Evolutionary conservation across 306 rosid genomes (phyloP), one percentile per base, ranked within the genome.

Genomic region (Inga laurina): DNA sequence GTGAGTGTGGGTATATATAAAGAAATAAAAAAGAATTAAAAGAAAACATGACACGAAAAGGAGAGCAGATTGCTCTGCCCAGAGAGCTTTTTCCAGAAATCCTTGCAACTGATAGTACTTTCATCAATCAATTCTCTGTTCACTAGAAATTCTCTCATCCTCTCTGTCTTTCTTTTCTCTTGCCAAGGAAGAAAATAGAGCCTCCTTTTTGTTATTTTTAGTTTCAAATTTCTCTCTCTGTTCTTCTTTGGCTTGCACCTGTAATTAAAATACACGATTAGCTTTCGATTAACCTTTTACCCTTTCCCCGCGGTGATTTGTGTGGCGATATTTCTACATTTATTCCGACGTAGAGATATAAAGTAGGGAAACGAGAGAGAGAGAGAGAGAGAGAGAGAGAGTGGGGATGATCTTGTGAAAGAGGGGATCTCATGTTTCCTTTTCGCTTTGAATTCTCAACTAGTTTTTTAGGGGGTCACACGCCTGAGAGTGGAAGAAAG

Each of bases 391-490:
- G 8, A 32, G 34, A 76, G 52, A 82, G 16, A 84, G n/a, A 12
- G 51, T 12, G 83, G 64, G 75, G 78, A 61, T 83, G 75, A 86
- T 88, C 87, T 77, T 86, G 87, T 86, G 92, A 85, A 66, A 82
- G 61, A 83, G 77, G 82, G 90, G 91, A 88, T 89, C 91, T 79
- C 83, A 87, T 82, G 72, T 88, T 69, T 87, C 89, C 86, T 90
- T 91, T 91, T 91, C 85, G 90, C 89, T 93, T 92, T 91, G 98
- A 94, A 89, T 92, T 88, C 72, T 65, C 84, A 7, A 59, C 8
- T 35, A 35, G 61, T 73, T 80, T 81, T 79, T 74, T 76, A 16
- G 78, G 77, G 87, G 52, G 85, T 39, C 43, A 81, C 85, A 76
- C 82, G 39, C 24, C 0, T 48, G 62, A 66, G 59, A 6, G 56